phyloP scores from a whole-genome alignment of 1,284 basidiomycete genomes.

The Fomitopsis betulina region DNA sequence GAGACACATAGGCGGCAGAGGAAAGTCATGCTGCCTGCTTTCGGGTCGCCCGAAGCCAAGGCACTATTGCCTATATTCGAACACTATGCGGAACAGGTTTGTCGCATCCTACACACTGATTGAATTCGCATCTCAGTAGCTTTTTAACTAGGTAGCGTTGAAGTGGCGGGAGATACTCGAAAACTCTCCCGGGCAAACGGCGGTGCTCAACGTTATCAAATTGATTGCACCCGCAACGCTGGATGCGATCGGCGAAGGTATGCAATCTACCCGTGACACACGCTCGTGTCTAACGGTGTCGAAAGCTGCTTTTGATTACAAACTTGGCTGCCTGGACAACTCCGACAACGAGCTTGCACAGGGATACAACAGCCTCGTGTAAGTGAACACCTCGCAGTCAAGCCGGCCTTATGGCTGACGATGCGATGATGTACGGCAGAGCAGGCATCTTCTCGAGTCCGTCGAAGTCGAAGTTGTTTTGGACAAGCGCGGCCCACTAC shows the following conservation, averaged over 20 bases:
- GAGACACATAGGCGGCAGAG: conserved; percentile 39
- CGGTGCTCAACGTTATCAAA: conserved; percentile 35
- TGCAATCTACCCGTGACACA: conserved; percentile 21
- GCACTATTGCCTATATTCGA: conserved; percentile 47
- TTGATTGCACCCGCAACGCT: conserved; percentile 28
- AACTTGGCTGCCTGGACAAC: conserved; percentile 27
- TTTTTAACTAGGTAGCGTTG: conserved; percentile 31
- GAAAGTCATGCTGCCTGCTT: conserved; percentile 40
- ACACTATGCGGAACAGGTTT: conserved; percentile 40
- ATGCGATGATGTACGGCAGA: neutral
- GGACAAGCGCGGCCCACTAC: conserved; percentile 21
- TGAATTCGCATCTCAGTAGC: conserved; percentile 7
- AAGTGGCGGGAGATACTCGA: conserved; percentile 40
- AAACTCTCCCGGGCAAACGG: conserved; percentile 22
- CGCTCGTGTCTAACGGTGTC: neutral
- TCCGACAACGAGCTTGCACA: conserved; percentile 23
- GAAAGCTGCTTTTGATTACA: conserved; percentile 31
- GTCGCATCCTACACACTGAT: conserved; percentile 4
- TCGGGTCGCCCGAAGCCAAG: conserved; percentile 41
- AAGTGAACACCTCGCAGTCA: conserved; percentile 2
- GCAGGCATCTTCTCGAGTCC: conserved; percentile 19
- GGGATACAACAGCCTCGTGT: conserved; percentile 30
- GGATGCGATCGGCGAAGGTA: conserved; percentile 33
- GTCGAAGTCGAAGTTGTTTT: conserved; percentile 20
- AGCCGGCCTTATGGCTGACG: neutral